Percentiles rank a stretch among this genome's conserved stretches.
These are phyloP conservation scores for Stachybotrys elegans DNA, from an alignment of 2,329 filamentous ascomycete genomes.

Conservation along the genomic window DNA sequence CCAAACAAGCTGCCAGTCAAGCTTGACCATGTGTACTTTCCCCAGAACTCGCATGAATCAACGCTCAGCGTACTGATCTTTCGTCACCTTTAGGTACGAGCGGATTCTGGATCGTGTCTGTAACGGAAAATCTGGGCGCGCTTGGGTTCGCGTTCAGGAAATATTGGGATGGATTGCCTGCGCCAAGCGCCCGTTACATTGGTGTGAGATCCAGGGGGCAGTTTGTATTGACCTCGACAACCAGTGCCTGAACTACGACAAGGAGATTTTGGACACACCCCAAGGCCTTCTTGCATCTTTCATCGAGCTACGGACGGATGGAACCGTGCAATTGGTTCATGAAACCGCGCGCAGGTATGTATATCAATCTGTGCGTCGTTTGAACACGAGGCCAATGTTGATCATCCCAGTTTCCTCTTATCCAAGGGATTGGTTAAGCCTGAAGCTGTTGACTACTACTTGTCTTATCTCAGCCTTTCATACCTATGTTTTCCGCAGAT, in stretches of 20 bases:
- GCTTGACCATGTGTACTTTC: not conserved
- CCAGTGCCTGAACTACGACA: not conserved
- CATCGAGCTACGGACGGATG: slow-evolving; percentile 7
- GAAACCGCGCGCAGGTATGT: slow-evolving; percentile 7
- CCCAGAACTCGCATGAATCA: not conserved
- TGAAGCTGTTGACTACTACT: not conserved
- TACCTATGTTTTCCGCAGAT: slow-evolving; percentile 6
- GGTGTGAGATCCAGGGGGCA: slow-evolving; percentile 10
- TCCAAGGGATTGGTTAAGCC: not conserved
- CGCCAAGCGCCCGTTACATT: slow-evolving; percentile 7
- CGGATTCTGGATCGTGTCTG: slow-evolving; percentile 4
- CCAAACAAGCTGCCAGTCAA: not conserved
- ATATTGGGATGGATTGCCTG: slow-evolving; percentile 8
- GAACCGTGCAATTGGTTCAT: slow-evolving; percentile 9
- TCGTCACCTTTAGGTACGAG: slow-evolving; percentile 4
- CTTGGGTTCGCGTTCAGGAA: not conserved
- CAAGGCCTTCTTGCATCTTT: slow-evolving; percentile 8
- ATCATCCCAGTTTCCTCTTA: not conserved
- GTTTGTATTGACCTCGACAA: slow-evolving; percentile 9
- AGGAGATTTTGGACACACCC: not conserved
- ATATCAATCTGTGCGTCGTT: not conserved
- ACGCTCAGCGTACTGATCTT: not conserved
- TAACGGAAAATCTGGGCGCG: not conserved
- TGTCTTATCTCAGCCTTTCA: slow-evolving; percentile 3
- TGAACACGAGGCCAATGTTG: not conserved